phyloP scores from a whole-genome alignment of 805 yeast genomes.

The Sugiyamaella mastotermitis region DNA sequence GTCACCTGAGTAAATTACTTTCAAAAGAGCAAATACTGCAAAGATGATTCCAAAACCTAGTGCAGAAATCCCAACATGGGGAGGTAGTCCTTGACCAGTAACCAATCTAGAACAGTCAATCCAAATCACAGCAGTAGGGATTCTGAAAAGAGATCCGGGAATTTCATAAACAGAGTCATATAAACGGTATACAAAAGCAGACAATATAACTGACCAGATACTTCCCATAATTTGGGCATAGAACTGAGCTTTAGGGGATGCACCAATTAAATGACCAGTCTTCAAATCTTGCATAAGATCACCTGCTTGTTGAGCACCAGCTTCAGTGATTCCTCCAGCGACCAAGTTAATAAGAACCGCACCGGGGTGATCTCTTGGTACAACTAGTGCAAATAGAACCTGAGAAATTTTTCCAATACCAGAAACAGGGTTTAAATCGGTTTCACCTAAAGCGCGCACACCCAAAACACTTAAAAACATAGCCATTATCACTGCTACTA shows the following conservation, averaged over 20 bases:
- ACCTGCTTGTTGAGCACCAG: slow-evolving; percentile 99
- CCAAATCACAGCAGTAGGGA: slow-evolving; percentile 97
- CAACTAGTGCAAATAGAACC: slow-evolving; percentile 72
- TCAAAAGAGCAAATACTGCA: slow-evolving; percentile 49
- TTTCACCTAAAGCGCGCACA: slow-evolving; percentile 92
- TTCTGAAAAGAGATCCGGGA: slow-evolving; percentile 74
- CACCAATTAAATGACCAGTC: slow-evolving; percentile 87
- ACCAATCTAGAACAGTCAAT: slow-evolving; percentile 91
- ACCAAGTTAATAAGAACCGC: slow-evolving; percentile 78
- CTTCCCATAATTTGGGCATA: slow-evolving; percentile 88
- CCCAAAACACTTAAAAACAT: slow-evolving; percentile 77
- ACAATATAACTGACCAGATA: slow-evolving; percentile 69
- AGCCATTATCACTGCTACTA: slow-evolving; percentile 68
- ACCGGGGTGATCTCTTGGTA: slow-evolving; percentile 72
- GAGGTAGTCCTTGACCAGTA: slow-evolving; percentile 86
- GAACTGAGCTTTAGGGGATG: slow-evolving; percentile 89
- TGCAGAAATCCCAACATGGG: slow-evolving; percentile 64
- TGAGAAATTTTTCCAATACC: slow-evolving; percentile 96
- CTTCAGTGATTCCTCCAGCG: slow-evolving; percentile 97
- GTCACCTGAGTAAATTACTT: slow-evolving; percentile 24
- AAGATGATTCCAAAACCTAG: slow-evolving; percentile 61
- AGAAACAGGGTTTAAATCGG: slow-evolving; percentile 93
- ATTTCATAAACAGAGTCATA: slow-evolving; percentile 79
- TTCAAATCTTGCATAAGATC: slow-evolving; percentile 96
- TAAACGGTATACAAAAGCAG: slow-evolving; percentile 74